Evolutionary conservation across 169 alveolate genomes (phyloP).

Genomic region (Plasmodium inui): DNA sequence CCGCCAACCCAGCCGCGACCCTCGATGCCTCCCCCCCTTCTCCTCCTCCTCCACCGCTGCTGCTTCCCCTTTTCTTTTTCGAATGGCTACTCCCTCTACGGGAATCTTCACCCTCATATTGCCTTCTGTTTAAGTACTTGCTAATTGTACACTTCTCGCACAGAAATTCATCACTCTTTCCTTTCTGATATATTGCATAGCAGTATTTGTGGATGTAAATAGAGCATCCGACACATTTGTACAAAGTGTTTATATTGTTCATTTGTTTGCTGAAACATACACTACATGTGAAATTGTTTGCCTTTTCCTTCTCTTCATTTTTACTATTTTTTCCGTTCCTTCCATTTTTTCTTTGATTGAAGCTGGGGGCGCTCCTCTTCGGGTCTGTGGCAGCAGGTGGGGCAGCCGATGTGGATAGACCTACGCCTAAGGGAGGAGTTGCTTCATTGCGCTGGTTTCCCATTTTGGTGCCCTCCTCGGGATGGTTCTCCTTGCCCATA

Average conservation of each 20-base stretch:
- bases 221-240: constrained; percentile 22
- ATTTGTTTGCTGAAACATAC: constrained; percentile 30
- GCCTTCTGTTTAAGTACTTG: background rate
- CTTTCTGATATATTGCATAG: constrained; percentile 49
- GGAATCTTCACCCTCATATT: background rate
- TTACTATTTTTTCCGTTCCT: background rate
- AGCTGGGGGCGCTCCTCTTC: background rate
- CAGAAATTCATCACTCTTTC: constrained; percentile 54
- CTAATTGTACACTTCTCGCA: constrained; percentile 32
- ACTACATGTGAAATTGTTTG: constrained; percentile 20
- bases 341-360: background rate
- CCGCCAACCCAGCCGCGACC: background rate
- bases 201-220: constrained; percentile 49
- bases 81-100: background rate
- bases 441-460: background rate
- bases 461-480: background rate
- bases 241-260: constrained; percentile 40
- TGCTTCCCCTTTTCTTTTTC: constrained; percentile 42
- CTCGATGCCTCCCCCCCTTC: background rate
- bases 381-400: background rate
- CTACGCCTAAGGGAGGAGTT: background rate
- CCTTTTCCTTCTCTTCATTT: constrained; percentile 18
- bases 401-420: background rate
- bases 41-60: background rate
- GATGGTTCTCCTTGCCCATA: background rate